phyloP scores from a whole-genome alignment of 2,329 filamentous ascomycete genomes.

The Penicillium freii region DNA sequence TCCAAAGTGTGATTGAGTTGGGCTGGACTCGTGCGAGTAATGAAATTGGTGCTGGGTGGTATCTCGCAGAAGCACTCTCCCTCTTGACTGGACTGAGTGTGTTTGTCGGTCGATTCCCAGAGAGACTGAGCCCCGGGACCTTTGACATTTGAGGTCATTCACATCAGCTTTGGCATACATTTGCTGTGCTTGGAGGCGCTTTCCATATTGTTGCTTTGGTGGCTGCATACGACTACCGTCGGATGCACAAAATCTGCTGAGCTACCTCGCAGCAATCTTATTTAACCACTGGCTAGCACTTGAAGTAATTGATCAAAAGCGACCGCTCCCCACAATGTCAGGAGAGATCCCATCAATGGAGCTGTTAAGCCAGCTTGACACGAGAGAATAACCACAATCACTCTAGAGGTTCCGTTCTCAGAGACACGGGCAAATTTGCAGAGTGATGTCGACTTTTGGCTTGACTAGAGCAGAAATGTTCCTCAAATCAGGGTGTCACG shows the following conservation, averaged over 20 bases:
- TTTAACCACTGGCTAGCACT: too few relatives aligned
- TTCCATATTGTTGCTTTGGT: constrained; percentile 14
- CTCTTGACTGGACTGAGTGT: constrained; percentile 8
- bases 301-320: too few relatives aligned
- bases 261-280: background rate
- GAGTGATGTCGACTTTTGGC: too few relatives aligned
- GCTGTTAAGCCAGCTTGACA: too few relatives aligned
- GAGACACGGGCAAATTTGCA: too few relatives aligned
- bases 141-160: constrained; percentile 20
- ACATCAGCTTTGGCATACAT: constrained; percentile 15
- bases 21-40: constrained; percentile 20
- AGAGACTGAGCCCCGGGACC: constrained; percentile 11
- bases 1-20: constrained; percentile 23
- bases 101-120: constrained; percentile 14
- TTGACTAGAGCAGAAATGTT: too few relatives aligned
- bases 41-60: constrained; percentile 15
- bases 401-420: too few relatives aligned
- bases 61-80: constrained; percentile 9
- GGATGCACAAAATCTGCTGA: constrained; percentile 1
- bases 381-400: too few relatives aligned
- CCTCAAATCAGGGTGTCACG: too few relatives aligned
- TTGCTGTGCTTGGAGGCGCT: constrained; percentile 12
- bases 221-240: constrained; percentile 1
- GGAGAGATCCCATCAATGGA: too few relatives aligned
- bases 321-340: too few relatives aligned